These are phyloP conservation scores for Paecilomyces formosus DNA, from an alignment of 2,329 filamentous ascomycete species.

Conservation along the genomic window DNA sequence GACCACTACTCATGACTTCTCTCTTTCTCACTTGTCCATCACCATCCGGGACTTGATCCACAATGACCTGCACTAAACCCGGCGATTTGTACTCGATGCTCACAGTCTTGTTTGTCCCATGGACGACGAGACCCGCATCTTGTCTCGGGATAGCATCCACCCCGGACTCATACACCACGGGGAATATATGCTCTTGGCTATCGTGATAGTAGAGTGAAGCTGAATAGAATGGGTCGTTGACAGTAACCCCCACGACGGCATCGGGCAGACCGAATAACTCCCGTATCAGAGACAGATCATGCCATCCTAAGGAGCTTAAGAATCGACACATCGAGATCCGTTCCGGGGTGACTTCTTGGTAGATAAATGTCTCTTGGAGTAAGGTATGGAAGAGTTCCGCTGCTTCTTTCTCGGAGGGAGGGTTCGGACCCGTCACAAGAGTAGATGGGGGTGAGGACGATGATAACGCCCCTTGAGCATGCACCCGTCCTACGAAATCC, in stretches of 20 bases:
- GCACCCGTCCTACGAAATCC: constrained; percentile 38
- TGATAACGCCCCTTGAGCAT: constrained; percentile 40
- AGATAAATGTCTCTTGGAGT: constrained; percentile 19
- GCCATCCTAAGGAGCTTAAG: constrained; percentile 44
- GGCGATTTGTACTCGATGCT: constrained; percentile 51
- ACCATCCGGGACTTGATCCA: constrained; percentile 23
- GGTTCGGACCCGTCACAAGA: constrained; percentile 17
- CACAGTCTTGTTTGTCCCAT: constrained; percentile 47
- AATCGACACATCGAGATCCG: constrained; percentile 33
- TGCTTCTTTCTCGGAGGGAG: constrained; percentile 7
- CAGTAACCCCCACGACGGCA: constrained; percentile 37
- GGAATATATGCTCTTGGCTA: constrained; percentile 31
- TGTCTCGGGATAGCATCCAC: constrained; percentile 44
- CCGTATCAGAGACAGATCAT: constrained; percentile 49
- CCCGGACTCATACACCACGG: constrained; percentile 52
- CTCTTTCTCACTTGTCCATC: constrained; percentile 19
- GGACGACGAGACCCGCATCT: constrained; percentile 38
- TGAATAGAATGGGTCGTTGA: constrained; percentile 36
- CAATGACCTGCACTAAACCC: constrained; percentile 44
- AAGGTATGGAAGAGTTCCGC: constrained; percentile 2
- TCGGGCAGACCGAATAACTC: constrained; percentile 47
- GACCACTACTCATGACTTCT: constrained; percentile 19
- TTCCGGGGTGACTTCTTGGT: constrained; percentile 19
- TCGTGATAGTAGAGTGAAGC: constrained; percentile 26
- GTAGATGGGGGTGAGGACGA: background rate